Percentiles rank a stretch among this genome's conserved stretches.
Conservation (phyloP, 2,329 filamentous ascomycete genomes). For the Curvularia sp. region DNA sequence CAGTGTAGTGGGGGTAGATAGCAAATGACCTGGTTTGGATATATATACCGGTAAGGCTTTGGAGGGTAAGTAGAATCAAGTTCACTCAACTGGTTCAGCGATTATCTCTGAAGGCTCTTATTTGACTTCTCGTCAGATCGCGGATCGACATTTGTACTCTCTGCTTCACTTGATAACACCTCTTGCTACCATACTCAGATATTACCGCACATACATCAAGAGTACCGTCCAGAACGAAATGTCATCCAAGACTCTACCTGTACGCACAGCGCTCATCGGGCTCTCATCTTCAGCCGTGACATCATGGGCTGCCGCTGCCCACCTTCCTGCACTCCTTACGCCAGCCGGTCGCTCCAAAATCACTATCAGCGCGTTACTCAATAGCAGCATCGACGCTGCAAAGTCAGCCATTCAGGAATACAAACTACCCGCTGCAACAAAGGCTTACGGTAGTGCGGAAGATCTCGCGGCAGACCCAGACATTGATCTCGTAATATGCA, state of each 20-base stretch:
- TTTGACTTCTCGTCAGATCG: no score
- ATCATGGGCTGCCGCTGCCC: constrained; percentile 63
- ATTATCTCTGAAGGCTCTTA: no score
- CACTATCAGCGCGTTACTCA: constrained; percentile 57
- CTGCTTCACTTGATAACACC: no score
- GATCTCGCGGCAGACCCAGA: constrained; percentile 53
- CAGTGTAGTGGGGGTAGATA: background rate
- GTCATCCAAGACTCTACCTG: constrained; percentile 42
- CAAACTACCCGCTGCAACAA: constrained; percentile 48
- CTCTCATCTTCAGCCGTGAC: constrained; percentile 61
- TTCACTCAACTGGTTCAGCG: background rate
- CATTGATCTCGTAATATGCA: constrained; percentile 57
- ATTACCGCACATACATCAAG: background rate
- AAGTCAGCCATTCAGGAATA: constrained; percentile 52
- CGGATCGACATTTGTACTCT: no score
- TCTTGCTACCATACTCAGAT: background rate
- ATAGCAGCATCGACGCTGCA: constrained; percentile 54
- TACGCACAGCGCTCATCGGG: constrained; percentile 65
- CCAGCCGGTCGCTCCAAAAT: constrained; percentile 44
- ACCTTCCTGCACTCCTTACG: constrained; percentile 66
- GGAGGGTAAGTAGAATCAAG: background rate
- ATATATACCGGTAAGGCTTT: background rate
- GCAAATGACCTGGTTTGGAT: background rate
- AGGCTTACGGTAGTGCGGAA: constrained; percentile 55
- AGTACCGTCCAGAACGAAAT: background rate